Percentiles rank a stretch among this genome's conserved stretches.
phyloP scores from a whole-genome alignment of 2,329 filamentous ascomycete species.

The Fusarium brevicatenulatum region DNA sequence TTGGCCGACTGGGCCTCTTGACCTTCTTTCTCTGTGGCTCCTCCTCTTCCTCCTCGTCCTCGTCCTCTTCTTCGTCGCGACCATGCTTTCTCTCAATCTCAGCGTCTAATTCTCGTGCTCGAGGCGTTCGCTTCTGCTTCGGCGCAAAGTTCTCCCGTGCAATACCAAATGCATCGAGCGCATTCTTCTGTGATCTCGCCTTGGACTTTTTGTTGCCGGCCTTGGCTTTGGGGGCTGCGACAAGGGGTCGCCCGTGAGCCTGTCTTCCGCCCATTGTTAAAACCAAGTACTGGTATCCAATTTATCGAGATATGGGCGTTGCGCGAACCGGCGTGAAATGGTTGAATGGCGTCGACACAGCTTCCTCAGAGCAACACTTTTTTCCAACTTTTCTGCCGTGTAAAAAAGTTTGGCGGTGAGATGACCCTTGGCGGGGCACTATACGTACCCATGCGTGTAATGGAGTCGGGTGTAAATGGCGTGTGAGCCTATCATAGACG shows the following conservation, averaged over 20 bases:
- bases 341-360: background rate
- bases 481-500: constrained; percentile 46
- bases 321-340: constrained; percentile 31
- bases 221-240: constrained; percentile 50
- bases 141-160: constrained; percentile 63
- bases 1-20: constrained; percentile 53
- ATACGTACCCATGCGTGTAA: constrained; percentile 17
- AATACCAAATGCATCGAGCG: constrained; percentile 67
- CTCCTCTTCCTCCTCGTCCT: constrained; percentile 62
- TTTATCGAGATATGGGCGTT: constrained; percentile 3
- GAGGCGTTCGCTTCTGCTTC: constrained; percentile 59
- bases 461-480: constrained; percentile 7
- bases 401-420: constrained; percentile 44
- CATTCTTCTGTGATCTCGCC: constrained; percentile 60
- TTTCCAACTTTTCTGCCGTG: constrained; percentile 44
- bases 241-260: constrained; percentile 64
- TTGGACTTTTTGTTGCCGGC: constrained; percentile 56
- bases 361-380: constrained; percentile 21
- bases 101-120: constrained; percentile 63
- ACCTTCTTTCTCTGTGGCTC: constrained; percentile 54
- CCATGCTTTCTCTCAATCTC: constrained; percentile 58
- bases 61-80: constrained; percentile 56
- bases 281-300: background rate
- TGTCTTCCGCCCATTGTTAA: constrained; percentile 67
- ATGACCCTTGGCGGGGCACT: constrained; percentile 42